phyloP scores from a whole-genome alignment of 2,329 filamentous ascomycete genomes.

The Colletotrichum orbiculare region DNA sequence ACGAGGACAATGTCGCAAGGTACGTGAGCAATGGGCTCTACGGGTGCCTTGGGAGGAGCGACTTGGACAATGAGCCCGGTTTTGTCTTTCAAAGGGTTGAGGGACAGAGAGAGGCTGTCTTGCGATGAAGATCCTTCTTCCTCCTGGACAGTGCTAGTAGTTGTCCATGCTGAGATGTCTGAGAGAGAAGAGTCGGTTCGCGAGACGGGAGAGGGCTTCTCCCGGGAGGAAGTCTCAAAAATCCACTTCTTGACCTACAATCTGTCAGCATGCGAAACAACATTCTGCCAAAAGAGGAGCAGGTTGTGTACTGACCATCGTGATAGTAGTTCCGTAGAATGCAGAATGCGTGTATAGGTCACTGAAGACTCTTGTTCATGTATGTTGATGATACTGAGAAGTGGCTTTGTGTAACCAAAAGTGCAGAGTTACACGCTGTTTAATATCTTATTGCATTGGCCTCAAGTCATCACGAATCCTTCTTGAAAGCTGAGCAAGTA shows the following conservation, averaged over 20 bases:
- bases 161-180: slow-evolving; percentile 1
- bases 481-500: no score
- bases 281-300: no score
- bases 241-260: slow-evolving; percentile 28
- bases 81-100: slow-evolving; percentile 52
- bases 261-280: background rate
- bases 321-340: background rate
- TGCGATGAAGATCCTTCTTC: background rate
- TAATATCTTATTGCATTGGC: no score
- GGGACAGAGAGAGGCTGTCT: slow-evolving; percentile 37
- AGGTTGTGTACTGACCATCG: background rate
- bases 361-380: no score
- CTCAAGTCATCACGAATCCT: no score
- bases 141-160: slow-evolving; percentile 8
- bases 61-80: slow-evolving; percentile 60
- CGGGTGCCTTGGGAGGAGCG: slow-evolving; percentile 54
- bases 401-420: no score
- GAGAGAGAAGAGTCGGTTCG: background rate
- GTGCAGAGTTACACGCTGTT: no score
- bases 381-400: no score
- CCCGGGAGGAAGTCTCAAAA: slow-evolving; percentile 4
- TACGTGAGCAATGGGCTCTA: slow-evolving; percentile 48
- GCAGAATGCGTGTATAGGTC: background rate
- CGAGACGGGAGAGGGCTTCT: background rate
- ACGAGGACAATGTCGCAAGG: slow-evolving; percentile 71